Base-by-base conservation (phyloP, 148 eudicot genomes). In the Vaccinium macrocarpon region DNA sequence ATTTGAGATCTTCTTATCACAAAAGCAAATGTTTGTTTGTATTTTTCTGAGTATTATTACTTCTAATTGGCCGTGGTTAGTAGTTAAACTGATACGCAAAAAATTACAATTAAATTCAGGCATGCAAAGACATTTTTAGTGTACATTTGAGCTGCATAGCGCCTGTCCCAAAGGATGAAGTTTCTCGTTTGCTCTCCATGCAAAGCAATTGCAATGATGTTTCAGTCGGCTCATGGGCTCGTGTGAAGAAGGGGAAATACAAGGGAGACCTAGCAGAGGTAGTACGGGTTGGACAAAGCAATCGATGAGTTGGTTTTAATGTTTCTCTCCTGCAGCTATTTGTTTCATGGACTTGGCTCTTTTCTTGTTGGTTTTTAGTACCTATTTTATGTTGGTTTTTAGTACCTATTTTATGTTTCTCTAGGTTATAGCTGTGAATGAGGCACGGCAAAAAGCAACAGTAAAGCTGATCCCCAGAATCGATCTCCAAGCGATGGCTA, bases 241-340 rank as follows among this genome's bases (percentile, higher is more conserved):
- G 99, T 74, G 92, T 97, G 74, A 95, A 95, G 90, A 93, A 82
- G 85, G 99, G 99, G 74, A 92, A 83, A 57, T 97, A 97, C 84
- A 93, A 91, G 84, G 98, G 97, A 75, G 99, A 97, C 86, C 88
- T 97, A 68, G 97, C 95, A 74, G 92, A 92, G 98, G 99, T 95
- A 87, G 78, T 61, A n/a, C 18, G 49, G 82, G 52, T 68, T 71
- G 72, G 10, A 77, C 73, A 35, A 52, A 53, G 81, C 79, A 7
- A 49, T 80, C 5, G 18, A 82, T n/a, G 64, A 42, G 51, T 82
- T 73, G 16, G 38, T 89, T 80, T 46, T 42, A 59, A 59, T 19
- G 23, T 59, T 59, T 59, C 66, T 59, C 66, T 59, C 9, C 66
- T 59, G 10, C 21, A 59, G 66, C 29, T 61, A 78, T 18, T 18